These are phyloP conservation scores for Backusella parvicylindrica DNA, from an alignment of 192 early-diverging fungal genomes.

Conservation along the genomic window DNA sequence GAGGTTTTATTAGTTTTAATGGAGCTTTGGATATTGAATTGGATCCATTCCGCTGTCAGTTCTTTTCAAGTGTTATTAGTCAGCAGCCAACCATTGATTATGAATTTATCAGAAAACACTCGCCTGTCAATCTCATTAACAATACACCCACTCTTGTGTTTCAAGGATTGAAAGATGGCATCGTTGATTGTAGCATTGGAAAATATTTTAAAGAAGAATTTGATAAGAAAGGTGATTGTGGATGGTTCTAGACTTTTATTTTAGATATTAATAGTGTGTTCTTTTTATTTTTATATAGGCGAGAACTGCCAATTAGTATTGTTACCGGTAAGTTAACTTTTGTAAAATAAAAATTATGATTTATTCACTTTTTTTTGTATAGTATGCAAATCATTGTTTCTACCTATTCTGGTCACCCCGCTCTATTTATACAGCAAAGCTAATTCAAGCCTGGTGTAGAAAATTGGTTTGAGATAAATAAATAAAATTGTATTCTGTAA, in stretches of 20 bases:
- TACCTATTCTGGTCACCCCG: conserved; percentile 5
- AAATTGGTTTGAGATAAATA: not conserved
- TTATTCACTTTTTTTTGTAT: not conserved
- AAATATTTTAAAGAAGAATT: conserved; percentile 4
- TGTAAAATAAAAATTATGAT: not conserved
- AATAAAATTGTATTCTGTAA: not conserved
- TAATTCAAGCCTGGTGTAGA: not conserved
- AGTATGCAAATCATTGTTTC: conserved; percentile 2
- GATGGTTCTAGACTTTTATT: not conserved
- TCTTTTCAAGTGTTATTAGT: conserved; percentile 14
- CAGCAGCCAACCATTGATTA: not conserved
- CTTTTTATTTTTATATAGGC: not conserved
- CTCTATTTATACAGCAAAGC: not conserved
- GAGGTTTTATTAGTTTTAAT: conserved; percentile 9
- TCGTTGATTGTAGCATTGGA: not conserved
- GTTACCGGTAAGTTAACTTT: not conserved
- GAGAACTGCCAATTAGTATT: not conserved
- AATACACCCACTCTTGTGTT: conserved; percentile 1
- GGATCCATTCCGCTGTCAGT: not conserved
- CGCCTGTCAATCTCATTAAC: not conserved
- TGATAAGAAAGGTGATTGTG: conserved; percentile 1
- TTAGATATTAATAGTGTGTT: not conserved
- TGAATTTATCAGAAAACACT: conserved; percentile 8
- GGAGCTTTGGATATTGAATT: conserved; percentile 11
- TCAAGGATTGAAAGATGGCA: not conserved